Evolutionary conservation across 139 green algal species (phyloP).

Genomic region (Chlamydomonas schloesseri): DNA sequence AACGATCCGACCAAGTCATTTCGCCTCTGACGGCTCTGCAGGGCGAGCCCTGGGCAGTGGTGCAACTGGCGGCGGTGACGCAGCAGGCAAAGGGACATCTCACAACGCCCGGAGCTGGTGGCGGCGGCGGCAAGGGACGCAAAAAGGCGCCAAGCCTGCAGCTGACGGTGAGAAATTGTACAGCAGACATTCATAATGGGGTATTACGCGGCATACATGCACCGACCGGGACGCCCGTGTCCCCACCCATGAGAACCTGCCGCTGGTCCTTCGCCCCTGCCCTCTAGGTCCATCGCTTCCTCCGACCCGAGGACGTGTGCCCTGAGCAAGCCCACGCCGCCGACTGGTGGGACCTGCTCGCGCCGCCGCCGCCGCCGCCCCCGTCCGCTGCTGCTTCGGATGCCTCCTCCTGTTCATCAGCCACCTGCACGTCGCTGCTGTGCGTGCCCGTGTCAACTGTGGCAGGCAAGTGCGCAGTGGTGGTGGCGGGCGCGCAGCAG

Average conservation of each 20-base stretch:
- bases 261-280: no score
- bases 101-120: not conserved
- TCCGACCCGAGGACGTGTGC: constrained; percentile 91
- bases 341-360: constrained; percentile 63
- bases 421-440: no score
- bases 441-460: constrained; percentile 23
- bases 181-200: no score
- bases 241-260: no score
- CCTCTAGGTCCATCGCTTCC: constrained; percentile 84
- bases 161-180: no score
- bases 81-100: no score
- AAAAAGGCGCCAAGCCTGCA: no score
- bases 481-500: not conserved
- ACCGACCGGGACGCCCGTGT: no score
- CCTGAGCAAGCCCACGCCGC: constrained; percentile 80
- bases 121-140: not conserved
- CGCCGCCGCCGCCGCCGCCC: constrained; percentile 11
- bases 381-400: not conserved
- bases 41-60: constrained; percentile 72
- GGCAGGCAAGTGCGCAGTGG: constrained; percentile 47
- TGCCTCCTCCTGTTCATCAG: no score
- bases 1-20: no score
- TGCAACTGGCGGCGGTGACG: constrained; percentile 65
- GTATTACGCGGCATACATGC: no score
- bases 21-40: no score